Evolutionary conservation across 2,329 filamentous ascomycete genomes (phyloP), one percentile per base, ranked within the genome.

Genomic region (Acrocalymma vagum): DNA sequence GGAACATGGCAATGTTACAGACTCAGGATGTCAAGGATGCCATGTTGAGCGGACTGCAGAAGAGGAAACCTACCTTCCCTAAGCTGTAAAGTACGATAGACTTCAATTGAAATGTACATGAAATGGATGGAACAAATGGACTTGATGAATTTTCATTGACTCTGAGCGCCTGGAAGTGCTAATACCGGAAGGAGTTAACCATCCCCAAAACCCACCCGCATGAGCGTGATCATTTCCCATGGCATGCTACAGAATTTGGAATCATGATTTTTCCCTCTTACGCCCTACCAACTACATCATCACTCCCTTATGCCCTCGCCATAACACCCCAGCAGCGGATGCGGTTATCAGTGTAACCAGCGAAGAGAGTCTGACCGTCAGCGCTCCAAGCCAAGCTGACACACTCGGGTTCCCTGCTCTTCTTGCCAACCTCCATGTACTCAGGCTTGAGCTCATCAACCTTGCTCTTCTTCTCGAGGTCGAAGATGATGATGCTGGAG

Each of bases 401-500:
- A 78, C 93, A 97, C 87, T 97, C 93, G 68, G 94, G 94, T 80
- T 96, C 93, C 74, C 92, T 86, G 86, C 87, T 91, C 90, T 97
- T 97, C 90, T 96, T 96, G 82, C 92, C 90, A 74, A 91, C 87
- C 74, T 91, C 84, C 72, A 91, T 83, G 83, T 94, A 95, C 78
- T 99, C 94, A 64, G 93, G 93, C 88, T 95, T 96, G 78, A 99
- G 87, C 86, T 97, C 94, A 71, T 97, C 93, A 73, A 97, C 93
- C 88, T 96, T 97, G 88, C 87, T 95, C 92, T 99, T 99, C 92
- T 99, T 99, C 90, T 99, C 94, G 65, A 99, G 86, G 74, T 99
- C 94, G 82, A 99, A 99, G 85, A 99, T 97, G 85, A 96, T 96
- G 85, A 99, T 97, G 85, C 86, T 91, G 81, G 85, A 90, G 73